Evolutionary conservation across 2,329 filamentous ascomycete species (phyloP), one percentile per base, ranked within the genome.

Genomic region (Pestalotiopsis sp.): DNA sequence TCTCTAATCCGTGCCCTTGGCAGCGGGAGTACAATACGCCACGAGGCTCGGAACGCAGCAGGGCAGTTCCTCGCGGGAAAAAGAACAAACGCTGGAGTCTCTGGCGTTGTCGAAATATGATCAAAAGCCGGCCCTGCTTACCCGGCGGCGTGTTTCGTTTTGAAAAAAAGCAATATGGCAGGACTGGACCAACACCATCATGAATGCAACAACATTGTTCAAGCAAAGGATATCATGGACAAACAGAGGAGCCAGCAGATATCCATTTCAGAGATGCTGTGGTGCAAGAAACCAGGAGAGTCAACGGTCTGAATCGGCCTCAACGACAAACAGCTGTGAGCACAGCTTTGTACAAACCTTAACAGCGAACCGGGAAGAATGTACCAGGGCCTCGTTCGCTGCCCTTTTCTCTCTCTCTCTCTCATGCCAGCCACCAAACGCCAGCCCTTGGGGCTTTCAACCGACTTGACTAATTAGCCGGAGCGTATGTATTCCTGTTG

Each of bases 391-490:
- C 14, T 31, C 58, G 13, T 20, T 71, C 72, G 71, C 64, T 67
- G 41, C 58, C 67, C 62, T 36, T 9, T 36, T 36, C 31, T 36
- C 31, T 36, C 31, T 36, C 31, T 23, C 20, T 23, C 20, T 23
- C 20, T 58, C 73, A 76, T 77, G 76, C 76, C 76, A 77, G 73
- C 73, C 74, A 74, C 71, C 66, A 52, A 17, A 70, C 69, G 67
- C 71, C 72, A 69, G 66, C 68, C 71, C 72, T 74, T 72, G 70
- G 72, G 65, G 72, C 74, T 74, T 69, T 60, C 38, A 20, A 36
- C 9, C 31, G 31, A 36, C 20, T n/a, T n/a, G 45, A 52, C 45
- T 31, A 27, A 4, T 27, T 27, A 57, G 45, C 25, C 4, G 62
- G 13, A 31, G 7, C 31, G 31, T 9, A 36, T 63, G n/a, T 63